Conservation (phyloP, 495 filamentous ascomycete species). For the Xanthoparmelia taractica region DNA sequence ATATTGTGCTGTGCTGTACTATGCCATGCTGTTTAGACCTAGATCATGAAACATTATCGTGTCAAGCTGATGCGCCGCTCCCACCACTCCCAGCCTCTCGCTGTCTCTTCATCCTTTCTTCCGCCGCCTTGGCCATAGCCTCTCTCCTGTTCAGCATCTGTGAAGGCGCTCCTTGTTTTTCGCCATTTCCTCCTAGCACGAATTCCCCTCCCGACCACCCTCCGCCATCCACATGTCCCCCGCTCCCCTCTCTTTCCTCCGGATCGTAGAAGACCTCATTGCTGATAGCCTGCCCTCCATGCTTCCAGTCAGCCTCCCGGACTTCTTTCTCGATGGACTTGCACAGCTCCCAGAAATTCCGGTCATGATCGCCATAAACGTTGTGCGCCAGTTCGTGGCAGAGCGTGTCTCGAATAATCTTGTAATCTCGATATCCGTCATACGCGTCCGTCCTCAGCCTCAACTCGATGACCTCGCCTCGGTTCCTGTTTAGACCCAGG, state of each 20-base stretch:
- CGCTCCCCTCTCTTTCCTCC: conserved; percentile 46
- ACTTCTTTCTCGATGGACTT: conserved; percentile 83
- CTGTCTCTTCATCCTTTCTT: conserved; percentile 30
- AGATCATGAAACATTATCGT: background rate
- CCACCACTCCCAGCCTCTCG: conserved; percentile 32
- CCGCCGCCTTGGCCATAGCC: conserved; percentile 55
- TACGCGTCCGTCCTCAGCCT: conserved; percentile 84
- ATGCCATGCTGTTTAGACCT: background rate
- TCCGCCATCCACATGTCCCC: conserved; percentile 61
- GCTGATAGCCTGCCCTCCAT: conserved; percentile 56
- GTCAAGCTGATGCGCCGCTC: conserved; percentile 28
- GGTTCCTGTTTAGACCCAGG: conserved; percentile 80
- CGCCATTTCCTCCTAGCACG: conserved; percentile 58
- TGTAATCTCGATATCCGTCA: conserved; percentile 89
- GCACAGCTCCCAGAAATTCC: conserved; percentile 80
- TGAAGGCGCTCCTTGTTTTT: conserved; percentile 24
- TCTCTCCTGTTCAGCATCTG: conserved; percentile 53
- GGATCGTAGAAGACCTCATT: conserved; percentile 66
- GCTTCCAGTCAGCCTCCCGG: conserved; percentile 64
- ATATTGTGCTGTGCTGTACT: background rate
- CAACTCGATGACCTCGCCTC: conserved; percentile 86
- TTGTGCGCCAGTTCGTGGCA: conserved; percentile 96
- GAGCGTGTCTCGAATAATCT: conserved; percentile 79
- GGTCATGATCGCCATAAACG: conserved; percentile 74
- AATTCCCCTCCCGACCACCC: conserved; percentile 87